phyloP scores from a whole-genome alignment of 2,329 filamentous ascomycete species.

The Diaporthe nobilis region DNA sequence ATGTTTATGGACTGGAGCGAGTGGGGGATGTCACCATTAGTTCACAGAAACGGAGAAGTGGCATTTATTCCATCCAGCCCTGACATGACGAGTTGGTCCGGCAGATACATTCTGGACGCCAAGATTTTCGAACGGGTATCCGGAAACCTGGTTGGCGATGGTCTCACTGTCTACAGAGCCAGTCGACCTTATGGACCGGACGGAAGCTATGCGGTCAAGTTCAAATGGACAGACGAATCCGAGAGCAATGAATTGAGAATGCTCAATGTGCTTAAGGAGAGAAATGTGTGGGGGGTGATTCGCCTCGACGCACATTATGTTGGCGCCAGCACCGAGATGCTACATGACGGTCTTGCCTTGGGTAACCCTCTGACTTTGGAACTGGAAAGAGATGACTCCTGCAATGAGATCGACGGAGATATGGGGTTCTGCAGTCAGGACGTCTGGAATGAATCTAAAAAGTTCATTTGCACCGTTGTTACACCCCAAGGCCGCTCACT shows the following conservation, averaged over 20 bases:
- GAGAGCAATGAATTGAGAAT: background rate
- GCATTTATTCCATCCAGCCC: no score
- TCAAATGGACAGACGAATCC: slow-evolving; percentile 2
- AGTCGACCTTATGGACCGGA: background rate
- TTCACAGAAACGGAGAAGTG: background rate
- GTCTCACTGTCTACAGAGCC: slow-evolving; percentile 11
- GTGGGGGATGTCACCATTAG: background rate
- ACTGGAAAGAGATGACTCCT: background rate
- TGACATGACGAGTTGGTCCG: no score
- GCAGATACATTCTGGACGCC: background rate
- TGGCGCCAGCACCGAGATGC: background rate
- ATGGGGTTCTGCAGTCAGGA: no score
- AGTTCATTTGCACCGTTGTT: background rate
- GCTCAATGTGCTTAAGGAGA: background rate
- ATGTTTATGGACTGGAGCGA: background rate
- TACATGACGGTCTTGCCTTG: background rate
- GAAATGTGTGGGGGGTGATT: background rate
- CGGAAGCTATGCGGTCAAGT: background rate
- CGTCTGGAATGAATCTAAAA: background rate
- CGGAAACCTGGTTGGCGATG: slow-evolving; percentile 1
- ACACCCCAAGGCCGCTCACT: slow-evolving; percentile 48
- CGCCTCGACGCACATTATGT: slow-evolving; percentile 6
- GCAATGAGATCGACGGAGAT: background rate
- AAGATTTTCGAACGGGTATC: slow-evolving; percentile 6
- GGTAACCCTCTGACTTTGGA: background rate